Evolutionary conservation across 2,329 filamentous ascomycete species (phyloP), one percentile per base, ranked within the genome.

Genomic region (Trichoderma polysporum): DNA sequence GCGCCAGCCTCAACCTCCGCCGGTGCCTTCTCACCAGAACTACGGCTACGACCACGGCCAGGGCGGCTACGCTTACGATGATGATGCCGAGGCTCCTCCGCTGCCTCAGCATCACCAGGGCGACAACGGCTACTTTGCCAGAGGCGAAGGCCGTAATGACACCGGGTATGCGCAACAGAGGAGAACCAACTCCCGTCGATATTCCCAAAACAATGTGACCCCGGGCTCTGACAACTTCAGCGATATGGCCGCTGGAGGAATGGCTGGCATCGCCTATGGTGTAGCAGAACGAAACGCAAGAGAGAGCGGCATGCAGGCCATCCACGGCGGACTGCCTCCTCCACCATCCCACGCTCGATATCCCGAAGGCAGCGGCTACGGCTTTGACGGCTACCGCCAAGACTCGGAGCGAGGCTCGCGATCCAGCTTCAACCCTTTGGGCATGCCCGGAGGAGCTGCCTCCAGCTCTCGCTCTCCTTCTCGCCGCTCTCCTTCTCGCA

Each of bases 211-310:
- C 70, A 83, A 79, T 72, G 78, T 82, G 66, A 90, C 88, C 1
- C 87, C 88, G 2, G 89, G 87, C 37, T 84, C 86, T 68, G 89
- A 92, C 78, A 91, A 92, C 75, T 86, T 90, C 70, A 84, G 89
- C 68, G 82, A 86, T 58, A 77, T 81, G 45, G 86, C 90, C 17
- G 82, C 84, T 25, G 90, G 88, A 71, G 90, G 88, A 66, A 88
- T 92, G 77, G 83, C 88, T 33, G 89, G 88, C 64, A 86, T 91
- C 68, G 89, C 90, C 45, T 83, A 88, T 72, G 86, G 82, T 65
- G 86, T 91, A 57, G 89, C 90, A 58, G 88, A 90, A 72, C 83
- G 83, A 60, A 86, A 89, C 77, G 83, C 86, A 69, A 82, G 88
- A 69, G 85, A 90, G 71, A 90, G 88, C 76, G 90, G 88, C 27